Evolutionary conservation across 1,139 yeast genomes (phyloP).

Genomic region (Petasospora rhodanensis): DNA sequence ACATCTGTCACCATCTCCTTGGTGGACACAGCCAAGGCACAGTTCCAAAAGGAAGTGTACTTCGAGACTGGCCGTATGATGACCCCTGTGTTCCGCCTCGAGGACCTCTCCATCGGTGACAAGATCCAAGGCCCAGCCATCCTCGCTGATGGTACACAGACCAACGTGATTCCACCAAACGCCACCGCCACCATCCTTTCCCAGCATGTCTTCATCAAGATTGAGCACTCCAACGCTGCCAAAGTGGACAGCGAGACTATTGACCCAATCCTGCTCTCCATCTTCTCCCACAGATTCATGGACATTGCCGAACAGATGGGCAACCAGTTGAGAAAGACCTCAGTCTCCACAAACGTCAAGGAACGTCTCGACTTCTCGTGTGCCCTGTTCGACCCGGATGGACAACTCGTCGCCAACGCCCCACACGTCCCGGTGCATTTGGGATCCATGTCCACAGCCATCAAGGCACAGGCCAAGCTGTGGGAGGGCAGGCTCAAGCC

Average conservation of each 20-base stretch:
- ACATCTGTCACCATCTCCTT: slow-evolving; percentile 12
- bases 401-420: slow-evolving; percentile 80
- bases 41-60: slow-evolving; percentile 35
- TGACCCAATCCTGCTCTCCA: slow-evolving; percentile 71
- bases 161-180: slow-evolving; percentile 72
- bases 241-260: slow-evolving; percentile 31
- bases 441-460: slow-evolving; percentile 88
- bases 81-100: slow-evolving; percentile 50
- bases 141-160: slow-evolving; percentile 81
- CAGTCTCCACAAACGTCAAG: slow-evolving; percentile 82
- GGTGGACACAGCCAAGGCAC: slow-evolving; percentile 25
- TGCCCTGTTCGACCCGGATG: slow-evolving; percentile 71
- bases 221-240: slow-evolving; percentile 29
- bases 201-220: slow-evolving; percentile 52
- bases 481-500: slow-evolving; percentile 58
- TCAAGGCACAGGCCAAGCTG: slow-evolving; percentile 55
- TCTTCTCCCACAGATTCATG: slow-evolving; percentile 82
- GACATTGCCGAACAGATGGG: slow-evolving; percentile 92
- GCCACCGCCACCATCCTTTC: slow-evolving; percentile 60
- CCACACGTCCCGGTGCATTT: slow-evolving; percentile 86
- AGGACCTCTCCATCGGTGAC: slow-evolving; percentile 48
- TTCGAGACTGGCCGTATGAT: slow-evolving; percentile 48
- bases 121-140: slow-evolving; percentile 72
- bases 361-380: slow-evolving; percentile 83
- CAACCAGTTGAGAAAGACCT: slow-evolving; percentile 68